A percentile compares a stretch with the other conserved stretches of the same genome.
phyloP scores from a whole-genome alignment of 352 stramenopile species.

The Globisporangium cystogenes region DNA sequence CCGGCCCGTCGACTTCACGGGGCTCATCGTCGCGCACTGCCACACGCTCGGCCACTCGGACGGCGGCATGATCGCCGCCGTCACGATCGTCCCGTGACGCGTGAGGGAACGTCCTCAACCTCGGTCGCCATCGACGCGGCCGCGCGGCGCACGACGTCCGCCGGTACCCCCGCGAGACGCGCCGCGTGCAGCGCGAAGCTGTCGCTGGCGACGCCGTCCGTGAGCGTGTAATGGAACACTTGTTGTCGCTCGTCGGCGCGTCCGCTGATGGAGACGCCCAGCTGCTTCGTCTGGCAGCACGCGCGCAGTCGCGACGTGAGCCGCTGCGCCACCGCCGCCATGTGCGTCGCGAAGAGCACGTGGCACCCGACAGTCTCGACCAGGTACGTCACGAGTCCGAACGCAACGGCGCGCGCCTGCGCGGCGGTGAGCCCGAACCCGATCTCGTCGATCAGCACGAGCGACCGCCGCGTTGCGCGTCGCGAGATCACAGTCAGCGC shows the following conservation, averaged over 20 bases:
- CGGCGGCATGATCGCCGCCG: constrained; percentile 62
- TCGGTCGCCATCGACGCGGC: too few relatives aligned
- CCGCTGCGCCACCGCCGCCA: constrained; percentile 2
- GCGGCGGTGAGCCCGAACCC: constrained; percentile 27
- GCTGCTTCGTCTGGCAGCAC: background rate
- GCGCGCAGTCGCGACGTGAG: background rate
- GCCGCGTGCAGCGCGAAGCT: background rate
- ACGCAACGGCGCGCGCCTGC: constrained; percentile 21
- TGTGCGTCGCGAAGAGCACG: constrained; percentile 35
- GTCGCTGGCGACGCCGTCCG: background rate
- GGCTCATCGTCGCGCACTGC: constrained; percentile 63
- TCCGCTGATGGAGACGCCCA: background rate
- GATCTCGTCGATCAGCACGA: constrained; percentile 7
- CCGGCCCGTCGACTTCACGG: constrained; percentile 55
- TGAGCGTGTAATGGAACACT: background rate
- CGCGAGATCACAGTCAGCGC: background rate
- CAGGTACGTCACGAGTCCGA: constrained; percentile 21
- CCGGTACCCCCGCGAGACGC: background rate
- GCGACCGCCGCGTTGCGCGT: background rate
- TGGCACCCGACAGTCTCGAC: constrained; percentile 19
- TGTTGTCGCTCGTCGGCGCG: background rate
- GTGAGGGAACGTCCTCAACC: too few relatives aligned
- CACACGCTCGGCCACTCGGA: constrained; percentile 81
- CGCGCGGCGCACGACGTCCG: background rate
- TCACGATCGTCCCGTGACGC: constrained; percentile 34